Base-by-base conservation (phyloP, 345 rosid species). In the Eucalyptus cladocalyx region DNA sequence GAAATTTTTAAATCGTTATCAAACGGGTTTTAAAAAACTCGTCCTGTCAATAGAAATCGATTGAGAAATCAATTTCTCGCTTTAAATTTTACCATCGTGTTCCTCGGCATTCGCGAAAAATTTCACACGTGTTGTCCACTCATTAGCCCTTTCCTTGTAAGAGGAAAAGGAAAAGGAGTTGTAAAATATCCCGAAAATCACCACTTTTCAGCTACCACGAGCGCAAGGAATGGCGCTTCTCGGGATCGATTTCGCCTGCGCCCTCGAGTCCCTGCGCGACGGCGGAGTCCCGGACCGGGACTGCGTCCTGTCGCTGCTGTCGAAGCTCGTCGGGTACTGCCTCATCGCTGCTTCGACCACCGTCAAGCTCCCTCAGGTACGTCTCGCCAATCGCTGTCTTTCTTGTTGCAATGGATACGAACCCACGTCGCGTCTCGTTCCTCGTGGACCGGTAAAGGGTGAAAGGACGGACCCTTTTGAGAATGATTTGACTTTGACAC, bases 331-430 rank as follows among this genome's bases (percentile, higher is more conserved):
- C 26, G 99, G 99, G 88, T 97, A 97, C 89, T 91, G 91, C 92
- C 95, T 97, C 93, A 97, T 97, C 72, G 97, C 97, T 86, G 96
- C 97, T 91, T 98, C 99, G 91, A 95, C 98, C 93, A 95, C 98
- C 89, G 99, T 98, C 92, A 98, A 98, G 89, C 94, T 98, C 89
- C 99, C 99, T 62, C 98, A 96, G 98, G 97, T 94, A 58, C 49
- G 12, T 40, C 85, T 26, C 24, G 45, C 1, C 58, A 19, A 53
- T 53, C 69, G 43, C 72, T 62, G 19, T 40, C 34, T 50, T 53
- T 19, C 37, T 76, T 23, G 28, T 76, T 21, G 85, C 42, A 11
- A 76, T 11, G 83, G 24, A 76, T 17, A 40, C 40, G 19, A 11
- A 40, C 47, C 83, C 83, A 76, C 83, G 42, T 76, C 28, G 83